phyloP scores from a whole-genome alignment of 768 basidiomycete genomes.

The Boletus subcaerulescens region DNA sequence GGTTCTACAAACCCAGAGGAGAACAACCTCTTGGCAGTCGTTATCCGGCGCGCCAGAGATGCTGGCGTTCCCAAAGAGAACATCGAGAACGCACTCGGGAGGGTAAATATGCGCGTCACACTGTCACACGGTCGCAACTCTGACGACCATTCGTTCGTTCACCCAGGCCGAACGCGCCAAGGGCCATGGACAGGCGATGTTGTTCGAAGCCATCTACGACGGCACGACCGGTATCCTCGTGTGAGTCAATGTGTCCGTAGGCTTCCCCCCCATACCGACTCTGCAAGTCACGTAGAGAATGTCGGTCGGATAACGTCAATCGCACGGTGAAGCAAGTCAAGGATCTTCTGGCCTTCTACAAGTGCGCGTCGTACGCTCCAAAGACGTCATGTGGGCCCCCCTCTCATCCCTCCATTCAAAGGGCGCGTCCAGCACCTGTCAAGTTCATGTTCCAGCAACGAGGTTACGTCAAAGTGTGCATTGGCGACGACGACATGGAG shows the following conservation, averaged over 20 bases:
- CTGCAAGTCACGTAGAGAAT: slow-evolving; percentile 42
- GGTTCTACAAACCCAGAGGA: slow-evolving; percentile 53
- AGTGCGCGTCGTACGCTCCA: slow-evolving; percentile 33
- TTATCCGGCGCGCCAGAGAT: slow-evolving; percentile 54
- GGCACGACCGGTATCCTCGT: slow-evolving; percentile 62
- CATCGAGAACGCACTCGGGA: slow-evolving; percentile 58
- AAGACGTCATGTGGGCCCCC: not conserved
- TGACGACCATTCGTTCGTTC: not conserved
- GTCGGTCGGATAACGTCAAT: slow-evolving; percentile 61
- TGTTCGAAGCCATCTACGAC: slow-evolving; percentile 60
- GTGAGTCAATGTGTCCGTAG: slow-evolving; percentile 37
- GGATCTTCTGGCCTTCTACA: slow-evolving; percentile 46
- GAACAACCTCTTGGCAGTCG: slow-evolving; percentile 52
- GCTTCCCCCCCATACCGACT: slow-evolving; percentile 20
- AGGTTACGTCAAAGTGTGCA: slow-evolving; percentile 48
- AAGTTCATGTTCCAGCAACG: slow-evolving; percentile 61
- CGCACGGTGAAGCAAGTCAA: slow-evolving; percentile 58
- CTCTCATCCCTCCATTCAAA: slow-evolving; percentile 22
- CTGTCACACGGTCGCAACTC: not conserved
- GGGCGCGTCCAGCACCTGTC: slow-evolving; percentile 61
- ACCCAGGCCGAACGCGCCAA: slow-evolving; percentile 50
- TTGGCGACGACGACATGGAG: slow-evolving; percentile 34
- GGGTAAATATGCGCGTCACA: slow-evolving; percentile 33
- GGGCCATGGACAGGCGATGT: slow-evolving; percentile 45
- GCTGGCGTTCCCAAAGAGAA: slow-evolving; percentile 67